Evolutionary conservation across 73 alveolate genomes (phyloP).

Genomic region (Durusdinium trenchii): DNA sequence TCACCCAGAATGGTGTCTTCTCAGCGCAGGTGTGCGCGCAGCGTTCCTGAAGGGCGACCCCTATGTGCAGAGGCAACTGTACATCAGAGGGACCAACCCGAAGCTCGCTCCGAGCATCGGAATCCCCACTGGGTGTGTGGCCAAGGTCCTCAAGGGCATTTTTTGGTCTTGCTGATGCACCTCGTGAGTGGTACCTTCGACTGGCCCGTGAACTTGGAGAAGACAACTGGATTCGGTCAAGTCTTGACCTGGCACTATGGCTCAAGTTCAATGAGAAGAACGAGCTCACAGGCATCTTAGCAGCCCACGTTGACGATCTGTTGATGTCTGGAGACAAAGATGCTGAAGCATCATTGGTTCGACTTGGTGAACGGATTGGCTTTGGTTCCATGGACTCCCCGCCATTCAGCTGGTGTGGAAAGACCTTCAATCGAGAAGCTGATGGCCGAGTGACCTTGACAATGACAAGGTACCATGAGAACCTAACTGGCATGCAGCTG

Average conservation of each 20-base stretch:
- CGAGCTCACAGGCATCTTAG: background rate
- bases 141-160: conserved; percentile 5
- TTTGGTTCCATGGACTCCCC: conserved; percentile 14
- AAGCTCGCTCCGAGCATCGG: background rate
- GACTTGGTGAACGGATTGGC: background rate
- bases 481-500: background rate
- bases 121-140: background rate
- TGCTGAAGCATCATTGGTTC: background rate
- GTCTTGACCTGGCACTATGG: conserved; percentile 13
- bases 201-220: background rate
- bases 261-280: background rate
- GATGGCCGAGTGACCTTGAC: too few relatives aligned
- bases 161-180: conserved; percentile 26
- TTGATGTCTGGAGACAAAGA: background rate
- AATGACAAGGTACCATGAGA: background rate
- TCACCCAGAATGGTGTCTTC: background rate
- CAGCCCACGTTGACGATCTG: conserved; percentile 33
- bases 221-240: background rate
- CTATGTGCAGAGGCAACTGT: background rate
- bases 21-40: conserved; percentile 37
- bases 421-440: background rate
- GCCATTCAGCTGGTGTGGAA: conserved; percentile 49
- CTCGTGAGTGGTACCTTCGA: background rate
- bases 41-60: conserved; percentile 37
- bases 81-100: background rate